These are phyloP conservation scores for Penicillium desertorum DNA, from an alignment of 495 filamentous ascomycete genomes.

Conservation along the genomic window DNA sequence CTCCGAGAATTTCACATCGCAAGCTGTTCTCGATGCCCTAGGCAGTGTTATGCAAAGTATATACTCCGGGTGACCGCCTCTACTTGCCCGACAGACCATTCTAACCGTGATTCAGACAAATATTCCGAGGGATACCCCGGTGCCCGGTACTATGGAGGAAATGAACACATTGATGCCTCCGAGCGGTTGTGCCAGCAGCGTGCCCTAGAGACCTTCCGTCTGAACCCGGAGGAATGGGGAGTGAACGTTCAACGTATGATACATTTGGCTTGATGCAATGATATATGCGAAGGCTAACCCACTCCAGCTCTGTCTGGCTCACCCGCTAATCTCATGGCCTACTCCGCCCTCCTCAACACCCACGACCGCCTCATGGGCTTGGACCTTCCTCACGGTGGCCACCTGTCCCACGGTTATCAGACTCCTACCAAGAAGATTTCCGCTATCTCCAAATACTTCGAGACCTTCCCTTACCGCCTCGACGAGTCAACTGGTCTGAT, in stretches of 20 bases:
- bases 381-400: constrained; percentile 93
- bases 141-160: constrained; percentile 95
- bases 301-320: constrained; percentile 86
- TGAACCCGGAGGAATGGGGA: constrained; percentile 87
- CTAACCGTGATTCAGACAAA: constrained; percentile 65
- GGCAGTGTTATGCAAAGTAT: constrained; percentile 98
- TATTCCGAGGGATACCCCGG: constrained; percentile 99
- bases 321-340: constrained; percentile 93
- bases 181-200: constrained; percentile 87
- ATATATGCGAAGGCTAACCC: constrained; percentile 19
- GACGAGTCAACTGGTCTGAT: constrained; percentile 89
- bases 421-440: constrained; percentile 98
- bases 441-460: constrained; percentile 96
- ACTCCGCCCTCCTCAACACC: constrained; percentile 85
- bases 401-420: constrained; percentile 97
- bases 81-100: neutral
- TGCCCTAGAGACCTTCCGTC: constrained; percentile 80
- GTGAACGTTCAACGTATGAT: constrained; percentile 92
- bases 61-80: constrained; percentile 27
- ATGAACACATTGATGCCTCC: constrained; percentile 89
- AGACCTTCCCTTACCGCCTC: constrained; percentile 91
- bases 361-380: constrained; percentile 97
- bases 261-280: neutral
- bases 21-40: constrained; percentile 92
- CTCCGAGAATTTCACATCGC: constrained; percentile 98